Conservation (phyloP, 2,329 filamentous ascomycete species). For the Colletotrichum trifolii region DNA sequence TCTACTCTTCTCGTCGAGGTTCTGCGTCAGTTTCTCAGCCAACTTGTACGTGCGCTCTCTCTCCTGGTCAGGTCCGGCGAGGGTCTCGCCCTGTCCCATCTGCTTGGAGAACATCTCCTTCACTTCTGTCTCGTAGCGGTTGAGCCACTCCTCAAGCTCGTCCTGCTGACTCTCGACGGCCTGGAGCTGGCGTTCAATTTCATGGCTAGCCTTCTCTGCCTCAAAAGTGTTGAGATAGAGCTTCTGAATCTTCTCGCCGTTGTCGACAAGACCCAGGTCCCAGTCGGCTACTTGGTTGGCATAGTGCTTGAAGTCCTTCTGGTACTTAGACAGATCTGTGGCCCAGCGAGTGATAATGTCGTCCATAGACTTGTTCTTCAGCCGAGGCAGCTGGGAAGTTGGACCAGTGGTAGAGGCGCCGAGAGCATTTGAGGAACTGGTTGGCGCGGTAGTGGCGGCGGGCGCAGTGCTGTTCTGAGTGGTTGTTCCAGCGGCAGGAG, state of each 20-base stretch:
- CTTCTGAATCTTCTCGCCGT: slow-evolving; percentile 94
- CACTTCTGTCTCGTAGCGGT: slow-evolving; percentile 91
- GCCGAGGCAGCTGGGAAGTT: slow-evolving; percentile 83
- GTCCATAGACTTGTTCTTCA: slow-evolving; percentile 99
- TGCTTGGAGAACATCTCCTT: slow-evolving; percentile 88
- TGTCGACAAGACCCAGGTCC: slow-evolving; percentile 93
- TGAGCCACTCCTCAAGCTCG: slow-evolving; percentile 87
- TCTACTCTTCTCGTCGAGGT: slow-evolving; percentile 92
- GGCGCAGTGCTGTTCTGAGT: slow-evolving; percentile 41
- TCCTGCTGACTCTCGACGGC: slow-evolving; percentile 93
- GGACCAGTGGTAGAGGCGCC: slow-evolving; percentile 84
- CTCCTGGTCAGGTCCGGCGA: slow-evolving; percentile 93
- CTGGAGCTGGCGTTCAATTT: slow-evolving; percentile 91
- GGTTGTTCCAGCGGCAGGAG: slow-evolving; percentile 41
- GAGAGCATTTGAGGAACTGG: slow-evolving; percentile 55
- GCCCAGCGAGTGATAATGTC: slow-evolving; percentile 98
- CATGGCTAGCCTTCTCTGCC: slow-evolving; percentile 89
- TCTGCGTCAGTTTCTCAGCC: slow-evolving; percentile 91
- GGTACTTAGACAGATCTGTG: slow-evolving; percentile 92
- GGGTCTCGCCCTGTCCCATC: slow-evolving; percentile 77
- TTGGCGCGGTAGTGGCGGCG: slow-evolving; percentile 22
- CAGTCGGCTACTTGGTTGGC: slow-evolving; percentile 87
- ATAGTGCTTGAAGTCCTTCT: slow-evolving; percentile 94
- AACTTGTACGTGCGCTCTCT: slow-evolving; percentile 96
- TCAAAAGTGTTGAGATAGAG: slow-evolving; percentile 93